Conservation (phyloP, 2,329 filamentous ascomycete genomes). For the Ascochyta pisi region DNA sequence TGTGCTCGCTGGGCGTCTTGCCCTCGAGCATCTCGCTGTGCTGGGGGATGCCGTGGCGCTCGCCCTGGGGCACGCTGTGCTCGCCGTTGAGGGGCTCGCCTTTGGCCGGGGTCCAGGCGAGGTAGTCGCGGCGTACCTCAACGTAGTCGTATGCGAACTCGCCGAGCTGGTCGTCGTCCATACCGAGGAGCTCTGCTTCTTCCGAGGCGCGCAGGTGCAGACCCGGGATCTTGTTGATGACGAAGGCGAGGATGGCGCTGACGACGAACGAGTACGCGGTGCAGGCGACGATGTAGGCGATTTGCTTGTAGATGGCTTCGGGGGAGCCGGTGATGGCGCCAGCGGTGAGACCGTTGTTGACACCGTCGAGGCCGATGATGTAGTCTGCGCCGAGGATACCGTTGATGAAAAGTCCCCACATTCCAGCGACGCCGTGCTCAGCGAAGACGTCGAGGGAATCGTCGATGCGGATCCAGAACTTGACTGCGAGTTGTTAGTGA, state of each 20-base stretch:
- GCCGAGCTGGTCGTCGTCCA: constrained; percentile 90
- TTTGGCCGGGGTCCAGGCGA: constrained; percentile 83
- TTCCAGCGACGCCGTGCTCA: constrained; percentile 84
- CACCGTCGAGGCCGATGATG: constrained; percentile 76
- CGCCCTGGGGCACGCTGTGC: constrained; percentile 67
- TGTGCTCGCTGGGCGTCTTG: constrained; percentile 57
- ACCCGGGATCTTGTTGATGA: constrained; percentile 77
- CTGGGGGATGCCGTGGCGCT: constrained; percentile 73
- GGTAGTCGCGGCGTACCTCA: constrained; percentile 85
- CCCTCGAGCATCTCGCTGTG: constrained; percentile 72
- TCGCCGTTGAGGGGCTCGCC: constrained; percentile 67
- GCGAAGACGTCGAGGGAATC: constrained; percentile 92
- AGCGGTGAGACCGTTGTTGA: constrained; percentile 66
- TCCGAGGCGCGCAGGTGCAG: constrained; percentile 80
- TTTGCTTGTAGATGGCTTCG: constrained; percentile 77
- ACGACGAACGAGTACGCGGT: constrained; percentile 75
- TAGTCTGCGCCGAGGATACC: constrained; percentile 78
- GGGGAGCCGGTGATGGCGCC: constrained; percentile 79
- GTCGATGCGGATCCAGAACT: constrained; percentile 79
- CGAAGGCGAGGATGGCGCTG: constrained; percentile 74
- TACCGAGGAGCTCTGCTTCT: constrained; percentile 83
- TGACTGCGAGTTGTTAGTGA: constrained; percentile 56
- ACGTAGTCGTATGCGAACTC: constrained; percentile 93
- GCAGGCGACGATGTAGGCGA: constrained; percentile 75
- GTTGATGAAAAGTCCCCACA: constrained; percentile 79